Evolutionary conservation across 2,329 filamentous ascomycete genomes (phyloP).

Genomic region (Fusarium hostae): DNA sequence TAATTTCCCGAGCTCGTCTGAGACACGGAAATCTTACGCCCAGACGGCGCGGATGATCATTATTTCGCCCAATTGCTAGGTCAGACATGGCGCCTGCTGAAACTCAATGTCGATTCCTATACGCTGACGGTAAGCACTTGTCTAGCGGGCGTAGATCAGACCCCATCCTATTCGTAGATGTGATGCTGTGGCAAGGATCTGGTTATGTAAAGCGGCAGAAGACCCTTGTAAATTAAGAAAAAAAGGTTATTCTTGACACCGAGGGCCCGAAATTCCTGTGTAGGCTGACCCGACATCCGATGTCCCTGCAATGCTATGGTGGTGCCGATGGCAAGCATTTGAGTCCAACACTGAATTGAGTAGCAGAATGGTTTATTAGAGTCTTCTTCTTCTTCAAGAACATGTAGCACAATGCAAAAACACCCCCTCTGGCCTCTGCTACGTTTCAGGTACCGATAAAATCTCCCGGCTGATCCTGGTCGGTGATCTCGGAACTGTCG

Average conservation of each 20-base stretch:
- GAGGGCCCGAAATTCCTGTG: neutral
- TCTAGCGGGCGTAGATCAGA: neutral
- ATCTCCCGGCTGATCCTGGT: neutral
- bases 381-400: accelerated
- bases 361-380: accelerated
- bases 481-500: neutral
- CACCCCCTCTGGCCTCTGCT: accelerated
- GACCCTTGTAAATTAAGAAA: neutral
- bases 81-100: neutral
- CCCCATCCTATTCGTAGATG: neutral
- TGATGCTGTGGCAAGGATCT: neutral
- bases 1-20: neutral
- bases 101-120: neutral
- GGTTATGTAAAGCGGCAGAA: no score
- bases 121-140: neutral
- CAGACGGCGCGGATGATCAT: neutral
- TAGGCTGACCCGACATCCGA: neutral
- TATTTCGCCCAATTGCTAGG: neutral
- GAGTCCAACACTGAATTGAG: neutral
- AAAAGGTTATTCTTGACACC: neutral
- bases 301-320: neutral
- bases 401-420: accelerated
- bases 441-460: no score
- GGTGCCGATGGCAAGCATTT: accelerated
- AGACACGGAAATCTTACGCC: neutral